Evolutionary conservation across 192 early-diverging fungal species (phyloP).

Genomic region (Linnemannia zychae): DNA sequence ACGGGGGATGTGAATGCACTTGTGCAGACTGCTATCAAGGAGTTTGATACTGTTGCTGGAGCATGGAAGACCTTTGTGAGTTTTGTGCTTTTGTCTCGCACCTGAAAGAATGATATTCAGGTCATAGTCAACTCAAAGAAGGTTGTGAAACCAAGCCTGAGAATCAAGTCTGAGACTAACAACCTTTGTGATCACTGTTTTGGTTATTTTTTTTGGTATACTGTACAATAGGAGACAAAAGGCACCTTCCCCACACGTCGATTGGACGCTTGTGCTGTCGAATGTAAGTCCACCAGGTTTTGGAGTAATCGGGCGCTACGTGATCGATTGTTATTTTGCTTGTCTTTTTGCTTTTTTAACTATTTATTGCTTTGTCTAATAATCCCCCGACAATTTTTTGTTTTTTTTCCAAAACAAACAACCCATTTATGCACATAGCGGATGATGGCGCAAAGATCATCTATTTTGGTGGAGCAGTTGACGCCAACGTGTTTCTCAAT

Average conservation of each 20-base stretch:
- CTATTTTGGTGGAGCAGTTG: slow-evolving; percentile 33
- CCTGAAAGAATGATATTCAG: no score
- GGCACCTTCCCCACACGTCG: slow-evolving; percentile 23
- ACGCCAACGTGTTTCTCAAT: background rate
- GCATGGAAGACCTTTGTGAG: slow-evolving; percentile 21
- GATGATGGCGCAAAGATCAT: slow-evolving; percentile 38
- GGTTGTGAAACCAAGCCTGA: no score
- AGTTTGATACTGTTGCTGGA: slow-evolving; percentile 11
- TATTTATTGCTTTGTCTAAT: background rate
- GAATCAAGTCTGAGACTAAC: no score
- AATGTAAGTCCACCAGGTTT: slow-evolving; percentile 7
- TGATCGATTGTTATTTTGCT: background rate
- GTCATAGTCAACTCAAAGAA: no score
- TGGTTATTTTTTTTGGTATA: no score
- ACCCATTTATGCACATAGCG: slow-evolving; percentile 5
- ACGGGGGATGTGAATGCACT: background rate
- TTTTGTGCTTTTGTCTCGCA: background rate
- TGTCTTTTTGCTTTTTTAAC: background rate
- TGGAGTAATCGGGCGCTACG: no score
- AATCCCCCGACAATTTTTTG: background rate
- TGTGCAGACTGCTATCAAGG: slow-evolving; percentile 8
- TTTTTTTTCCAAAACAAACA: background rate
- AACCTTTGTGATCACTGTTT: no score
- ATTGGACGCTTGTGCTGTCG: slow-evolving; percentile 27
- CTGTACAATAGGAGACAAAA: slow-evolving; percentile 13